Evolutionary conservation across 1,284 basidiomycete species (phyloP), one percentile per base, ranked within the genome.

Genomic region (Sporisorium graminicola): DNA sequence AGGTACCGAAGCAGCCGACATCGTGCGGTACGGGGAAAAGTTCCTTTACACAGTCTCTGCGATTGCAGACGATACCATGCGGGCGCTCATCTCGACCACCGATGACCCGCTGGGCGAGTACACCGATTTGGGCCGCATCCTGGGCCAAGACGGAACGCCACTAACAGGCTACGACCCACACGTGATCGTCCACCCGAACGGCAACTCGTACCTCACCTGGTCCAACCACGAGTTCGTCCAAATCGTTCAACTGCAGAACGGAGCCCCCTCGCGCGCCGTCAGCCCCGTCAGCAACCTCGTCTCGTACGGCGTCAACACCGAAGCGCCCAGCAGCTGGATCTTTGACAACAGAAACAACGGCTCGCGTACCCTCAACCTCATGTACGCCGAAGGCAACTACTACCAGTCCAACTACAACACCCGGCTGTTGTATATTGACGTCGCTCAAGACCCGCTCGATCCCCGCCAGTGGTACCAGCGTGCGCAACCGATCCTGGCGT

Each of bases 331-430:
- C n/a, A 72, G 57, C 18, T 67, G 67, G 64, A 58, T 75, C 55
- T 69, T 59, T 31, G 55, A 52, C 10, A 75, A 75, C 53, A 58
- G 49, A 14, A 16, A 33, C 20, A 71, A 57, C 44, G 55, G 72
- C 26, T 65, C 63, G 14, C 54, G 54, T 0, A 76, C 74, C 4
- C 65, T 76, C 60, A 76, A 76, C 50, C 52, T 76, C 16, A 64
- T 67, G 60, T 76, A 72, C 46, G 69, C 68, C 5, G 67, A 67
- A 27, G 68, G 74, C 65, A 70, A 72, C 59, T 76, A 49, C 52
- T 63, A 66, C 51, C 59, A 67, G 50, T 64, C 68, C 54, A 70
- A 76, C 61, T 76, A 76, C 69, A 65, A 67, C 44, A 76, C 74
- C 3, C 56, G 69, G 8, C 31, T 72, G 18, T 53, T 76, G 20